Conservation (phyloP, 345 rosid species). For the Populus tremula region DNA sequence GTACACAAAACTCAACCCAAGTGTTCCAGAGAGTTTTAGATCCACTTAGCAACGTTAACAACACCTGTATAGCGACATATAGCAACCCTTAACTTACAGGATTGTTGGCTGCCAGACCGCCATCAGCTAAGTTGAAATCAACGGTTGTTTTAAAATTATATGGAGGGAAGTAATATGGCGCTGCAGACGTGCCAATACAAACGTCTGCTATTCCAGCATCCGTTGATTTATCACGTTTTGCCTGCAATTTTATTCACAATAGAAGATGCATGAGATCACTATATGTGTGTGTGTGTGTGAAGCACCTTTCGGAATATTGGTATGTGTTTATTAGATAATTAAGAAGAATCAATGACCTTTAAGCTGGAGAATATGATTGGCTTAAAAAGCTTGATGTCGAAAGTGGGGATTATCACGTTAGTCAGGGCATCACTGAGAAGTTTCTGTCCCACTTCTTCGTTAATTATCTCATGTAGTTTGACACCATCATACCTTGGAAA, state of each 20-base stretch:
- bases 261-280: background rate
- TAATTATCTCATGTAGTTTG: background rate
- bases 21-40: too few relatives aligned
- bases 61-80: too few relatives aligned
- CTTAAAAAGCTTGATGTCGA: conserved; percentile 11
- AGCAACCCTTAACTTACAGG: background rate
- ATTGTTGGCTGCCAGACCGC: conserved; percentile 16
- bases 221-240: background rate
- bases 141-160: conserved; percentile 10
- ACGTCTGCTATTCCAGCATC: background rate
- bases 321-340: background rate
- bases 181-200: conserved; percentile 21
- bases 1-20: too few relatives aligned
- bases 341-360: conserved; percentile 1
- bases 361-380: conserved; percentile 13
- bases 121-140: conserved; percentile 21
- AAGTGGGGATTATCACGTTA: background rate
- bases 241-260: background rate
- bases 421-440: conserved; percentile 5
- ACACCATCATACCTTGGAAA: background rate
- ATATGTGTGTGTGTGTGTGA: too few relatives aligned
- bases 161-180: conserved; percentile 19
- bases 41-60: too few relatives aligned
- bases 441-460: background rate
- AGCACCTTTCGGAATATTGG: background rate